Percentiles rank a stretch among this genome's conserved stretches.
phyloP scores from a whole-genome alignment of 116 monocot genomes.

The Iris pallida region DNA sequence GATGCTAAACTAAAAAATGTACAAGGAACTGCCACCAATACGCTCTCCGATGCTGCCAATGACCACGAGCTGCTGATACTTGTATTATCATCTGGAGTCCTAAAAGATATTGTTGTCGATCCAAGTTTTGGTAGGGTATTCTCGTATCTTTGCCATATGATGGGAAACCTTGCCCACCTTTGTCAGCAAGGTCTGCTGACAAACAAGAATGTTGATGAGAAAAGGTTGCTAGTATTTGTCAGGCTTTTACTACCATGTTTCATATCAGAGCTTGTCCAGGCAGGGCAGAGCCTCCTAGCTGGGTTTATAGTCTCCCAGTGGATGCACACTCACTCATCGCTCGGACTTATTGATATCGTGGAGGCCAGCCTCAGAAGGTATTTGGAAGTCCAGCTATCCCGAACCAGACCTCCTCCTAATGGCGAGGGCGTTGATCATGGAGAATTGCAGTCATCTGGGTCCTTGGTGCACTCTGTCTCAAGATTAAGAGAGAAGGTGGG shows the following conservation, averaged over 20 bases:
- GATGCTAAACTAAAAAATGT: conserved; percentile 43
- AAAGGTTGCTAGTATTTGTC: conserved; percentile 24
- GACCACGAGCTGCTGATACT: conserved; percentile 54
- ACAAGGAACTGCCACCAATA: conserved; percentile 9
- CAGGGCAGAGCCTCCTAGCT: conserved; percentile 62
- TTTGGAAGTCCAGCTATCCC: conserved; percentile 41
- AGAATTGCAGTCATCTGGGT: conserved; percentile 16
- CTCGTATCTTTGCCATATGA: conserved; percentile 59
- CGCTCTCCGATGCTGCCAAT: conserved; percentile 11
- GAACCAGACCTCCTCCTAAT: not conserved
- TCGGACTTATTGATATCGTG: conserved; percentile 53
- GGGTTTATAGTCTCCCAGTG: conserved; percentile 65
- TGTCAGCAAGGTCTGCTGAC: conserved; percentile 51
- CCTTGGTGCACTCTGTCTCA: conserved; percentile 20
- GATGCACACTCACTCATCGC: conserved; percentile 63
- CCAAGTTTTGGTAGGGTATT: conserved; percentile 41
- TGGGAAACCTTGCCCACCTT: conserved; percentile 49
- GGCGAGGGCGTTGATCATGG: not conserved
- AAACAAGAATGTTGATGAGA: conserved; percentile 4
- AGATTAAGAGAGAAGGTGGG: conserved; percentile 24
- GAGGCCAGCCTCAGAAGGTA: conserved; percentile 57
- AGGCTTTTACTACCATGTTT: conserved; percentile 63
- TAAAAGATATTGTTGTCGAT: conserved; percentile 29
- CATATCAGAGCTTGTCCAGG: conserved; percentile 55
- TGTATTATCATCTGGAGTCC: conserved; percentile 45